phyloP scores from a whole-genome alignment of 345 rosid genomes.

The Eucalyptus cladocalyx region DNA sequence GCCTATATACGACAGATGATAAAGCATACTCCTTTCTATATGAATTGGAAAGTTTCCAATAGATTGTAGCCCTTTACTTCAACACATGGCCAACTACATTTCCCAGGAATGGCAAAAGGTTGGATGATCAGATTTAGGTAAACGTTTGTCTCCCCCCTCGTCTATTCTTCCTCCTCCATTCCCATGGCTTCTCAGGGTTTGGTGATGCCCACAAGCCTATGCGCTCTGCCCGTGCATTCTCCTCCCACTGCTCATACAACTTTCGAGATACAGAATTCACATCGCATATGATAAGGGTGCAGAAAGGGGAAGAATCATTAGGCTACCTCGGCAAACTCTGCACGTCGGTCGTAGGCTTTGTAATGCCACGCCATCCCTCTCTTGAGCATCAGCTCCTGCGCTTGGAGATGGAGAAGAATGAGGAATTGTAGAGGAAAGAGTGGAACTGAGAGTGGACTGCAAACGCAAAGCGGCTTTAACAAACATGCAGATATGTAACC shows the following conservation, averaged over 20 bases:
- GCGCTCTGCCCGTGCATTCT: conserved; percentile 51
- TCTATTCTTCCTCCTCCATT: conserved; percentile 45
- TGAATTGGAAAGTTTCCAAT: neutral
- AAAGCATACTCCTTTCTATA: neutral
- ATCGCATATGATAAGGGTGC: neutral
- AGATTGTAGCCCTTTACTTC: neutral
- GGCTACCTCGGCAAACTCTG: conserved; percentile 40
- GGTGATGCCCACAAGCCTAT: conserved; percentile 71
- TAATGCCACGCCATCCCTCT: conserved; percentile 90
- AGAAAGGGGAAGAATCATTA: neutral
- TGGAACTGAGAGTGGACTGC: neutral
- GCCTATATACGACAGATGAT: neutral
- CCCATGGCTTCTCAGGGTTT: conserved; percentile 83
- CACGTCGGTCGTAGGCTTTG: conserved; percentile 41
- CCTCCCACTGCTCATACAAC: conserved; percentile 53
- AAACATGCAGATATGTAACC: neutral
- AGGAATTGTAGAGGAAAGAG: neutral
- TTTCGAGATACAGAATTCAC: neutral
- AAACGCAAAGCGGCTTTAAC: neutral
- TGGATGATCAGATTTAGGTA: neutral
- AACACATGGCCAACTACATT: neutral
- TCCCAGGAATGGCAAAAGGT: neutral
- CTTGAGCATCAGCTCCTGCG: conserved; percentile 69
- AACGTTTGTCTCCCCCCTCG: conserved; percentile 1
- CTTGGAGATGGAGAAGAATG: neutral